Base-by-base conservation (phyloP, 1,139 yeast species). In the Torulaspora pretoriensis region DNA sequence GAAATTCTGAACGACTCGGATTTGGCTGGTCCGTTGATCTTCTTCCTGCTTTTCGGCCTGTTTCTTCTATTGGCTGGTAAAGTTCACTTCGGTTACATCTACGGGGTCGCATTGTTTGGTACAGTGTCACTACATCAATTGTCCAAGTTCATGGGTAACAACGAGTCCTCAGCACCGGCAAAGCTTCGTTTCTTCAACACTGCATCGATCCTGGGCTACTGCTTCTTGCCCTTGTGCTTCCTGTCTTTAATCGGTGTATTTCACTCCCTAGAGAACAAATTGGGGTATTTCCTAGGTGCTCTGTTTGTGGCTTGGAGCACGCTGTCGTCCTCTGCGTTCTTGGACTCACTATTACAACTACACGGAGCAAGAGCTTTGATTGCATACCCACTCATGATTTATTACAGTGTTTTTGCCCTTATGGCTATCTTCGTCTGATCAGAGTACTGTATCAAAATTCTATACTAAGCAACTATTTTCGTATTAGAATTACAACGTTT, bases 21-120 rank as follows among this genome's bases (percentile, higher is more conserved):
- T 64, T 73, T 92, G 56, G 97, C 97, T 0, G 99, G 99, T 0
- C 98, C 99, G 1, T 75, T 92, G 35, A 70, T 94, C 41, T 94
- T 92, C 67, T 94, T 94, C 54, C 72, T 92, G 46, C 67, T 89
- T 46, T 90, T 90, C 64, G 98, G 97, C n/a, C 77, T 89, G 1
- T 79, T 85, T 51, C 69, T 94, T 42, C 70, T 90, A 45, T 71
- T 89, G 38, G 73, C 95, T 1, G 98, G 99, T 10, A 92, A 90
- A 63, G 88, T 90, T 14, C 97, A 92, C 64, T 92, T 92, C 64
- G 97, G 98, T 2, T 94, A 94, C 66, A 87, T 92, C 44, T 92
- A 92, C 61, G 98, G 98, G 23, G 95, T 92, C 36, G 98, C 97
- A 0, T 70, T 94, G 41, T 81, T 90, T 56, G 99, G 99, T 10